Percentiles rank a stretch among this genome's conserved stretches.
Conservation (phyloP, 2,329 filamentous ascomycete species). For the Xylariaceae sp. region DNA sequence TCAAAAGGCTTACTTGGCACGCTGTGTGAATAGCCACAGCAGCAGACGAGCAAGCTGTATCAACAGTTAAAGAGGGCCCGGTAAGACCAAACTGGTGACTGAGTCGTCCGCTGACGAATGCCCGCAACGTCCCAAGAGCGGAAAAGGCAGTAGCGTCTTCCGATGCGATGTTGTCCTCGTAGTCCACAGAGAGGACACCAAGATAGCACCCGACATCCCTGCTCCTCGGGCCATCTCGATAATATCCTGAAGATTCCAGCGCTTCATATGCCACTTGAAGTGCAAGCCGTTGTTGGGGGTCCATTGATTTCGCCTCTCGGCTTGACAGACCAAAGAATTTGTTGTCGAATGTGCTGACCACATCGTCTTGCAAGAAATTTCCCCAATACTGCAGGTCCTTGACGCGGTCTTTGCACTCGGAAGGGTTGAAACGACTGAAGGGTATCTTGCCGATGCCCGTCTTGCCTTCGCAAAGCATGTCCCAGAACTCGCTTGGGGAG, state of each 20-base stretch:
- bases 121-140: constrained; percentile 22
- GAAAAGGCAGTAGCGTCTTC: constrained; percentile 1
- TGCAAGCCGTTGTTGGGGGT: constrained; percentile 1
- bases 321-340: background rate
- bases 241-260: constrained; percentile 5
- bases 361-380: constrained; percentile 1
- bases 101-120: constrained; percentile 29
- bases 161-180: constrained; percentile 2
- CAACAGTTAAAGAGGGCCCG: constrained; percentile 32
- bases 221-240: background rate
- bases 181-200: background rate
- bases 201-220: constrained; percentile 3
- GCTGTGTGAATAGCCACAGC: constrained; percentile 25
- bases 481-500: constrained; percentile 3
- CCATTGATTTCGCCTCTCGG: constrained; percentile 2
- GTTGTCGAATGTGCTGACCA: constrained; percentile 6
- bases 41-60: constrained; percentile 39
- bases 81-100: constrained; percentile 35
- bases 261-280: constrained; percentile 7
- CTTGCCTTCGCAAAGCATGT: background rate
- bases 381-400: constrained; percentile 1
- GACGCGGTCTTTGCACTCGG: background rate
- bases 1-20: background rate
- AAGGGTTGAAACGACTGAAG: background rate
- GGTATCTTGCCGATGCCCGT: constrained; percentile 2